phyloP scores from a whole-genome alignment of 1,284 basidiomycete genomes.

The Ustilago curta region DNA sequence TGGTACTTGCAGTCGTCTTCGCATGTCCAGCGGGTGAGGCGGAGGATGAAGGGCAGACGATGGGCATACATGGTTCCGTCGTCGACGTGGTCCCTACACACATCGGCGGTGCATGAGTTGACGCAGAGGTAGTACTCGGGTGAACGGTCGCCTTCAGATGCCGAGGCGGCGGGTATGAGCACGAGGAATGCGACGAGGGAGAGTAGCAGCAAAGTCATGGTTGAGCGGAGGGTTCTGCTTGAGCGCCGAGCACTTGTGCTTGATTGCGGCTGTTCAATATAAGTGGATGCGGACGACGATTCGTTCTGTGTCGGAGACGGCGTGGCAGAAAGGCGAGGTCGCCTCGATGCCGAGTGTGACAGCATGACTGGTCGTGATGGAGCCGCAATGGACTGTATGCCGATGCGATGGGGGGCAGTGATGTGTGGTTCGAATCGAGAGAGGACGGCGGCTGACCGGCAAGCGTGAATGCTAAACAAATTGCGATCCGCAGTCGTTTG shows the following conservation, averaged over 20 bases:
- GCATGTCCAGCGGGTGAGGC: conserved; percentile 78
- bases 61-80: conserved; percentile 56
- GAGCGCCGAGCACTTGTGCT: not conserved
- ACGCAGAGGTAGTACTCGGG: conserved; percentile 62
- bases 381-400: conserved; percentile 10
- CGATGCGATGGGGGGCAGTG: not conserved
- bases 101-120: conserved; percentile 57
- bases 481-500: not conserved
- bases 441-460: not conserved
- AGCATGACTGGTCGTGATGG: conserved; percentile 17
- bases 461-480: not conserved
- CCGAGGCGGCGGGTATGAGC: conserved; percentile 18
- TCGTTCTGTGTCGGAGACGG: not conserved
- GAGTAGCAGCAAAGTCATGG: conserved; percentile 12
- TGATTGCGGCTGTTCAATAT: too few species aligned
- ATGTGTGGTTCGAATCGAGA: not conserved
- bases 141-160: conserved; percentile 66
- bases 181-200: conserved; percentile 18
- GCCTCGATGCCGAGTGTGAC: not conserved
- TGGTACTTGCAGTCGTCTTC: conserved; percentile 86
- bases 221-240: conserved; percentile 7
- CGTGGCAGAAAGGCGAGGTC: not conserved
- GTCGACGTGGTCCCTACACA: conserved; percentile 60
- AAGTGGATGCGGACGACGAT: not conserved
- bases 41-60: conserved; percentile 73